A percentile compares a stretch with the other conserved stretches of the same genome.
These are phyloP conservation scores for Thermoascus crustaceus DNA, from an alignment of 2,329 filamentous ascomycete genomes.

Conservation along the genomic window DNA sequence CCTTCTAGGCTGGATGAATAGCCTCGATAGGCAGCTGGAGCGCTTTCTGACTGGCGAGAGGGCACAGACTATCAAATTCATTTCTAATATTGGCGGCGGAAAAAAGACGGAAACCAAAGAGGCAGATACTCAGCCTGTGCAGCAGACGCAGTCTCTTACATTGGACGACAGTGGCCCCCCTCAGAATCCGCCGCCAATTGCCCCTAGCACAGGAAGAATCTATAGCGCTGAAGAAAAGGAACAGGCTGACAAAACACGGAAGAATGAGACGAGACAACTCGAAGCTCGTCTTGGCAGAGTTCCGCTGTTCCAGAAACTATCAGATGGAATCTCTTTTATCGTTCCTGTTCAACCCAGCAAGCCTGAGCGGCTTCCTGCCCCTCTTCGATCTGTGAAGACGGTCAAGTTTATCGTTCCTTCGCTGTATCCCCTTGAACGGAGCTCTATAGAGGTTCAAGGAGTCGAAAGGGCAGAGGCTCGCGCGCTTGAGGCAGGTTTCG, in stretches of 20 bases:
- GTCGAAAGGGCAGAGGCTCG: conserved; percentile 53
- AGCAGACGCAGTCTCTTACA: conserved; percentile 2
- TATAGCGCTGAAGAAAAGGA: conserved; percentile 54
- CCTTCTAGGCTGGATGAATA: conserved; percentile 58
- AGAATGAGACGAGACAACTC: conserved; percentile 61
- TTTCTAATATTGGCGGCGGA: conserved; percentile 49
- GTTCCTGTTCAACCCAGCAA: conserved; percentile 61
- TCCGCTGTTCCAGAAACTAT: conserved; percentile 58
- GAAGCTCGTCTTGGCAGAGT: conserved; percentile 65
- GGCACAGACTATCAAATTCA: conserved; percentile 62
- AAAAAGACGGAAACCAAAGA: conserved; percentile 7
- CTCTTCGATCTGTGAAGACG: conserved; percentile 54
- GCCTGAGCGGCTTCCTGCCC: conserved; percentile 50
- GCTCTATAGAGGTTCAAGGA: conserved; percentile 58
- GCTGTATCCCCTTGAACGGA: conserved; percentile 62
- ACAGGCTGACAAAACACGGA: conserved; percentile 55
- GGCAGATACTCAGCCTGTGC: not conserved
- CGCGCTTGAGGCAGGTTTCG: conserved; percentile 58
- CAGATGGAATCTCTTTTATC: conserved; percentile 62
- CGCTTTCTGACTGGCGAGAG: conserved; percentile 60
- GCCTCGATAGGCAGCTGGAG: conserved; percentile 65
- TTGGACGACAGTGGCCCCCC: conserved; percentile 1
- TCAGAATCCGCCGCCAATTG: conserved; percentile 14
- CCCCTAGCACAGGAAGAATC: conserved; percentile 39
- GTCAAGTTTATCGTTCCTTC: conserved; percentile 62